Conservation (phyloP, 1,284 basidiomycete species). For the Chiua sp. region DNA sequence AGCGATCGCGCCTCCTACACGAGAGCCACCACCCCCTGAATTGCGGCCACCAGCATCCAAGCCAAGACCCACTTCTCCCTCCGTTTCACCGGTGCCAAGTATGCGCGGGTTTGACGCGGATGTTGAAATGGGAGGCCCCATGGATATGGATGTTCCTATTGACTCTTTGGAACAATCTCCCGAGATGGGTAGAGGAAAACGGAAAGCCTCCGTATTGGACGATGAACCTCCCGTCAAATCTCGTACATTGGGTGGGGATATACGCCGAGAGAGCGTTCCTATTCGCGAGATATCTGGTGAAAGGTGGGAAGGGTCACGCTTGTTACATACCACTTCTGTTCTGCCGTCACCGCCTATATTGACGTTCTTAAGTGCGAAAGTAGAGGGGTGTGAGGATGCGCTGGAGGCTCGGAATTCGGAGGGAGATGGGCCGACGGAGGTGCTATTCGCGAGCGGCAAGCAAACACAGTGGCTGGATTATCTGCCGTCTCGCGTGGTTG, state of each 20-base stretch:
- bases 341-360: slow-evolving; percentile 59
- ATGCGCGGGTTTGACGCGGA: slow-evolving; percentile 39
- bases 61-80: slow-evolving; percentile 26
- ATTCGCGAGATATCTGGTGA: slow-evolving; percentile 55
- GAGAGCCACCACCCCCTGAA: slow-evolving; percentile 15
- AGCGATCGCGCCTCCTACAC: slow-evolving; percentile 21
- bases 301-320: slow-evolving; percentile 26
- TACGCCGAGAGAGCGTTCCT: slow-evolving; percentile 51
- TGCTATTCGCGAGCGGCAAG: slow-evolving; percentile 67
- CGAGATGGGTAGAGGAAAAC: slow-evolving; percentile 46
- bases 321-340: slow-evolving; percentile 30
- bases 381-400: slow-evolving; percentile 71
- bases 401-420: slow-evolving; percentile 85
- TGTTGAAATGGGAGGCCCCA: slow-evolving; percentile 33
- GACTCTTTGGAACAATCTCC: slow-evolving; percentile 36
- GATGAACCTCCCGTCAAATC: slow-evolving; percentile 54
- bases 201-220: slow-evolving; percentile 53
- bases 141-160: slow-evolving; percentile 43
- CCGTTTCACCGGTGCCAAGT: slow-evolving; percentile 32
- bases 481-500: slow-evolving; percentile 71
- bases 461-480: slow-evolving; percentile 90
- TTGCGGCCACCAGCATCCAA: slow-evolving; percentile 24
- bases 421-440: slow-evolving; percentile 67
- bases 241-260: slow-evolving; percentile 76
- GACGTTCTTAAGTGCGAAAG: slow-evolving; percentile 58